phyloP scores from a whole-genome alignment of 768 basidiomycete genomes.

The Suillus spraguei region DNA sequence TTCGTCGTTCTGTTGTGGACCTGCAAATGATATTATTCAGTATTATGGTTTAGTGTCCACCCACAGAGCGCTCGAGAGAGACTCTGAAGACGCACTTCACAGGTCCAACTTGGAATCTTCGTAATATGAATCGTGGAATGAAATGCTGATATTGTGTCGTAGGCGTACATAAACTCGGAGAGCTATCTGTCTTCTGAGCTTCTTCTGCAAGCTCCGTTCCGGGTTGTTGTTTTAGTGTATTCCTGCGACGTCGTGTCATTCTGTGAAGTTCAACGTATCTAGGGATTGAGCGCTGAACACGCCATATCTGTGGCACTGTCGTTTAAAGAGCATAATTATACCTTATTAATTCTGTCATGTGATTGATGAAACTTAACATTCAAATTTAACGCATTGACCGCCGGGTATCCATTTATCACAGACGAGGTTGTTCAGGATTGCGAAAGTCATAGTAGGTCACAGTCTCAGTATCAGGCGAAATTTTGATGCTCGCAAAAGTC shows the following conservation, averaged over 20 bases:
- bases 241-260: constrained; percentile 2
- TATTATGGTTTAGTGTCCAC: neutral
- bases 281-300: neutral
- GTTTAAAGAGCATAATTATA: neutral
- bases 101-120: constrained; percentile 15
- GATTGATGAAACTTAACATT: too few relatives aligned
- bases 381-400: too few relatives aligned
- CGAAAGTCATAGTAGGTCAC: too few relatives aligned
- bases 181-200: neutral
- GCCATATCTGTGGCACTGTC: neutral
- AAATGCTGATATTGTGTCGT: constrained; percentile 16
- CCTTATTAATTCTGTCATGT: too few relatives aligned
- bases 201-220: neutral
- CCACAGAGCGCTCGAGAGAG: neutral
- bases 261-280: neutral
- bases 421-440: too few relatives aligned
- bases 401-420: too few relatives aligned
- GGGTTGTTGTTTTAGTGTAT: neutral
- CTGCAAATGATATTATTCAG: constrained; percentile 5
- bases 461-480: too few relatives aligned
- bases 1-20: constrained; percentile 15
- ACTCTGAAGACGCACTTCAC: constrained; percentile 7
- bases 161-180: neutral
- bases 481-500: too few relatives aligned
- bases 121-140: constrained; percentile 18